Base-by-base conservation (phyloP, 2,329 filamentous ascomycete genomes). In the Pestalotiopsis fici region DNA sequence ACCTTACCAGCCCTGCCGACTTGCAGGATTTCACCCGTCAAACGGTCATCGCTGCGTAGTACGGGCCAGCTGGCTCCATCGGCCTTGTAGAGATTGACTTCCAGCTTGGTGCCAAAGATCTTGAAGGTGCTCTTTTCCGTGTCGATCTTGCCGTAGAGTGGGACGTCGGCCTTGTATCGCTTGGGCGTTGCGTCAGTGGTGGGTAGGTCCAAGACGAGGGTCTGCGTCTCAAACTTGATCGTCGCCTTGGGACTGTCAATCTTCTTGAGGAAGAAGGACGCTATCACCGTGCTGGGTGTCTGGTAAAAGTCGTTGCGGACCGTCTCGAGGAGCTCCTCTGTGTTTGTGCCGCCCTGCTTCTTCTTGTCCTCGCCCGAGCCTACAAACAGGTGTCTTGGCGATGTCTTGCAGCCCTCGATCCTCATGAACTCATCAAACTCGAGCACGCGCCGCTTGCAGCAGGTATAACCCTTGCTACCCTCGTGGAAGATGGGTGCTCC, bases 381-480 rank as follows among this genome's bases (percentile, higher is more conserved):
- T 39, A 98, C 86, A 75, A 98, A 99, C 71, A 97, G 81, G 83
- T 99, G 96, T 68, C 87, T 86, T 56, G 86, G 83, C 81, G 95
- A 96, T 56, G 91, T 94, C 78, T 90, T 90, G 82, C 96, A 99
- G 1, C 96, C 96, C 74, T 93, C 90, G 68, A 99, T 95, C 81
- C 93, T 96, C 90, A 99, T 90, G 81, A 99, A 99, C 80, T 98
- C 92, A 78, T 99, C 95, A 80, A 99, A 99, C 78, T 99, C 96
- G 68, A 99, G 83, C 67, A 99, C 96, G 47, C 94, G 88, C 74
- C 94, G 87, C 87, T 98, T 98, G 83, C 96, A 99, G 85, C 96
- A 99, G 68, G 90, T 94, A 86, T 96, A 99, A 1, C 96, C 96
- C 84, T 99, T 99, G 82, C 93, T 97, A 43, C 96, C 96, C 83